These are phyloP conservation scores for Coemansia sp. DNA, from an alignment of 192 early-diverging fungal species.

Conservation along the genomic window DNA sequence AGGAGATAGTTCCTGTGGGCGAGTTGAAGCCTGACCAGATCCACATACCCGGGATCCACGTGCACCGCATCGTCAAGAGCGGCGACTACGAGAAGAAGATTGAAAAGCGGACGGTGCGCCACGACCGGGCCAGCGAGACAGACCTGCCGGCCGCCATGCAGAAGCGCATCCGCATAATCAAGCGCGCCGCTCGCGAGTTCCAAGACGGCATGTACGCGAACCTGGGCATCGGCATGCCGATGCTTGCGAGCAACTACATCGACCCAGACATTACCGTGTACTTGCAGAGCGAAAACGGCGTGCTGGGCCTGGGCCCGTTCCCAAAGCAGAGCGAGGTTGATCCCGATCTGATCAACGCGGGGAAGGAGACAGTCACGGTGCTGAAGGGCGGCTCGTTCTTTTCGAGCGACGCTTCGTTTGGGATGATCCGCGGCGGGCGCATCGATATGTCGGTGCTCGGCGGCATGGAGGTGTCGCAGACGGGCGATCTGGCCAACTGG, in stretches of 20 bases:
- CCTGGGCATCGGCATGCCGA: slow-evolving; percentile 75
- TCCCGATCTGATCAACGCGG: slow-evolving; percentile 71
- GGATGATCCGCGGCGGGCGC: slow-evolving; percentile 73
- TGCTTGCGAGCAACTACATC: slow-evolving; percentile 71
- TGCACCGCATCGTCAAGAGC: slow-evolving; percentile 65
- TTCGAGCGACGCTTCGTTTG: slow-evolving; percentile 68
- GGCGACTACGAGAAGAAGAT: slow-evolving; percentile 66
- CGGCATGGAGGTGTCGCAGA: slow-evolving; percentile 57
- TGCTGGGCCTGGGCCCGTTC: slow-evolving; percentile 72
- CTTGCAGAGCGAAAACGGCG: slow-evolving; percentile 74
- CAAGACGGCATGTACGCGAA: slow-evolving; percentile 69
- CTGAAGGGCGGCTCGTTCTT: slow-evolving; percentile 65
- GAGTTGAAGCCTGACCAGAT: slow-evolving; percentile 62
- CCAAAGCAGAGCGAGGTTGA: slow-evolving; percentile 63
- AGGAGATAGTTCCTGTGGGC: slow-evolving; percentile 69
- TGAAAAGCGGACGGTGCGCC: slow-evolving; percentile 50
- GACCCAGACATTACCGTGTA: slow-evolving; percentile 61
- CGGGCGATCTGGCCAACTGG: slow-evolving; percentile 78
- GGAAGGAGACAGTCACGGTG: slow-evolving; percentile 62
- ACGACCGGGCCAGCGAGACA: background rate
- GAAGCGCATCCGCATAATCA: slow-evolving; percentile 61
- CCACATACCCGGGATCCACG: slow-evolving; percentile 70
- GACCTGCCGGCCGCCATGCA: slow-evolving; percentile 36
- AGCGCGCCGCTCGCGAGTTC: slow-evolving; percentile 72
- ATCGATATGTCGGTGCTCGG: slow-evolving; percentile 71